Base-by-base conservation (phyloP, 129 eudicot species). In the Escallonia herrerae region DNA sequence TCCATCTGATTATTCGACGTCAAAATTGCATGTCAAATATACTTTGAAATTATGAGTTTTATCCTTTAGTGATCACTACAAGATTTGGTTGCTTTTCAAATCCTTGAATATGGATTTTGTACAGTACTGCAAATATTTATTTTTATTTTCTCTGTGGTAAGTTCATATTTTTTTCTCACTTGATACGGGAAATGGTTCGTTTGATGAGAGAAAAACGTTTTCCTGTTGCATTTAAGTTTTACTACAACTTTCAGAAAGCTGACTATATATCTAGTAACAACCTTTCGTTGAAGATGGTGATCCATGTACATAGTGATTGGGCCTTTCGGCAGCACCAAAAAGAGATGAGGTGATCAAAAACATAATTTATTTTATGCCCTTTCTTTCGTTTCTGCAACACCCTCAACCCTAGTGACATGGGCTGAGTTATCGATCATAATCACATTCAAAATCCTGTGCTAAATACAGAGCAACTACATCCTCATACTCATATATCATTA, bases 241-340 rank as follows among this genome's bases (percentile, higher is more conserved):
- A 79, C 80, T 55, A 83, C 80, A 93, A 93, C 76, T 88, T 85
- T 46, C 96, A 86, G 67, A 93, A 83, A 78, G 38, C 64, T 39
- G 73, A 81, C 38, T 63, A 77, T 43, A 71, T 76, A 38, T 67
- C 96, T 43, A 76, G 79, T 43, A 87, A 93, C 54, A 72, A 88
- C 72, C 84, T 93, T 70, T 77, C 79, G 64, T 81, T 69, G 68
- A 93, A 86, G 63, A 88, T 93, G 98, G 98, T 93, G 72, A 86
- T 93, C 66, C 98, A 93, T 74, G 98, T 93, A n/a, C 90, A 65
- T 54, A 83, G 87, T 69, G 98, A 93, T 74, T 88, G 95, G 55
- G 71, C 81, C 56, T 93, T 93, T 51, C 76, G 87, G 63, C 81
- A 87, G 55, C 88, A 93, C 74, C 98, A 93, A 64, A 93, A 85